Evolutionary conservation across 106 monocot genomes (phyloP).

Genomic region (Iris macrosiphon): DNA sequence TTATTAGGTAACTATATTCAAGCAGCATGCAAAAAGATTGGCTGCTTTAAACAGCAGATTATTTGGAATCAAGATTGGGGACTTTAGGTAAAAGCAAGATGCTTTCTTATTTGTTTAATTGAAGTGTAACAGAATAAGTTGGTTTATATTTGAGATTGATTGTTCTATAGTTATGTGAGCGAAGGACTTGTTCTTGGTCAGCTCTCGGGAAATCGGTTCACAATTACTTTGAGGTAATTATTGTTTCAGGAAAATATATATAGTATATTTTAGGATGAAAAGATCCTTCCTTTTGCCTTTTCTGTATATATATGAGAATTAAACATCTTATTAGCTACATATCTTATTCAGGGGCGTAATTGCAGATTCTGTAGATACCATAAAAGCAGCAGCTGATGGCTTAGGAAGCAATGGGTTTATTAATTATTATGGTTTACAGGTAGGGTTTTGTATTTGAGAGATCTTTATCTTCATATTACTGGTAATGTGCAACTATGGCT

Average conservation of each 20-base stretch:
- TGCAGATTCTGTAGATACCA: slow-evolving; percentile 68
- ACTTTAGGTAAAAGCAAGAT: slow-evolving; percentile 59
- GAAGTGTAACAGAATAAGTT: not conserved
- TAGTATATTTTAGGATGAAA: not conserved
- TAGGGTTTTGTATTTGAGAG: slow-evolving; percentile 10
- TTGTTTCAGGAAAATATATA: too few relatives aligned
- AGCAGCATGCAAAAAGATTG: slow-evolving; percentile 69
- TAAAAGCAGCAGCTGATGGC: slow-evolving; percentile 65
- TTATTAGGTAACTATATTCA: slow-evolving; percentile 88
- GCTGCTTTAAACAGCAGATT: slow-evolving; percentile 75
- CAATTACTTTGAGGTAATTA: slow-evolving; percentile 81
- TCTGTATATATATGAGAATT: not conserved
- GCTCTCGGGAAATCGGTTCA: slow-evolving; percentile 85
- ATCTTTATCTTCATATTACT: not conserved
- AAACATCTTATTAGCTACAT: not conserved
- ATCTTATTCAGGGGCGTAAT: slow-evolving; percentile 53
- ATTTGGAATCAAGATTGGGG: slow-evolving; percentile 86
- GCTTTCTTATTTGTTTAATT: slow-evolving; percentile 1
- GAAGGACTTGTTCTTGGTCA: slow-evolving; percentile 95
- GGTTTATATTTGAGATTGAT: not conserved
- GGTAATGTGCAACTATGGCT: not conserved
- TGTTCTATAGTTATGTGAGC: slow-evolving; percentile 53
- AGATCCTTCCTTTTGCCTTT: not conserved
- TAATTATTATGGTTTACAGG: slow-evolving; percentile 96
- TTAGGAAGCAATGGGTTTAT: slow-evolving; percentile 85